Percentiles rank a stretch among this genome's conserved stretches.
These are phyloP conservation scores for Aspergillus carlsbadensis DNA, from an alignment of 495 filamentous ascomycete species.

Conservation along the genomic window DNA sequence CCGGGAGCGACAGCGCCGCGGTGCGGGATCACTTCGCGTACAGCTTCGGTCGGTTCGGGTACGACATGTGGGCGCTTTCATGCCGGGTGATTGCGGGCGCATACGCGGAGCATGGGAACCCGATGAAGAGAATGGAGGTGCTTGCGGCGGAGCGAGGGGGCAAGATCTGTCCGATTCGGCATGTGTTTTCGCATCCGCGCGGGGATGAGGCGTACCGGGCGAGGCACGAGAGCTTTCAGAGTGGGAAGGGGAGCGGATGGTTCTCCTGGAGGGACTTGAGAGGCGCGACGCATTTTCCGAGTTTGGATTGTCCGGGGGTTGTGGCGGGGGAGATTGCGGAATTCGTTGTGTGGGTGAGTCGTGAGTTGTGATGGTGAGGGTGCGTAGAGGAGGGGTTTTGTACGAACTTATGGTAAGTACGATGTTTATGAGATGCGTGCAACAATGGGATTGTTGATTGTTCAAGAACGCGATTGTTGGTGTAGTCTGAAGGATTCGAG, in stretches of 20 bases:
- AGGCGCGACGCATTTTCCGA: conserved; percentile 2
- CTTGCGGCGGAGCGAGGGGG: neutral
- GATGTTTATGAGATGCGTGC: no score
- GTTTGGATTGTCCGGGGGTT: neutral
- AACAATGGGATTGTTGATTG: no score
- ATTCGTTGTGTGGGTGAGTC: neutral
- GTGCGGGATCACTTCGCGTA: neutral
- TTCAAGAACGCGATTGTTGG: no score
- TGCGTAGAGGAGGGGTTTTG: no score
- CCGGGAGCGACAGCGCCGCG: no score
- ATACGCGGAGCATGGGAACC: neutral
- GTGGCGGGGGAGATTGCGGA: neutral
- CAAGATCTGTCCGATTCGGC: no score
- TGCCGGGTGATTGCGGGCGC: conserved; percentile 1
- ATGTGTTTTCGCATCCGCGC: no score
- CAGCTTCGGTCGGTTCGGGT: neutral
- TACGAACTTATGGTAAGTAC: no score
- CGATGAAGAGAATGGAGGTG: neutral
- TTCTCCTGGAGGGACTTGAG: neutral
- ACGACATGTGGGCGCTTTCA: neutral
- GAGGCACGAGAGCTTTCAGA: no score
- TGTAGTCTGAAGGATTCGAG: no score
- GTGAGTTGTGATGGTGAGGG: no score
- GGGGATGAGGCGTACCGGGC: no score
- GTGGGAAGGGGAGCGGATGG: neutral